Evolutionary conservation across 306 rosid genomes (phyloP), one percentile per base, ranked within the genome.

Genomic region (Delonix regia): DNA sequence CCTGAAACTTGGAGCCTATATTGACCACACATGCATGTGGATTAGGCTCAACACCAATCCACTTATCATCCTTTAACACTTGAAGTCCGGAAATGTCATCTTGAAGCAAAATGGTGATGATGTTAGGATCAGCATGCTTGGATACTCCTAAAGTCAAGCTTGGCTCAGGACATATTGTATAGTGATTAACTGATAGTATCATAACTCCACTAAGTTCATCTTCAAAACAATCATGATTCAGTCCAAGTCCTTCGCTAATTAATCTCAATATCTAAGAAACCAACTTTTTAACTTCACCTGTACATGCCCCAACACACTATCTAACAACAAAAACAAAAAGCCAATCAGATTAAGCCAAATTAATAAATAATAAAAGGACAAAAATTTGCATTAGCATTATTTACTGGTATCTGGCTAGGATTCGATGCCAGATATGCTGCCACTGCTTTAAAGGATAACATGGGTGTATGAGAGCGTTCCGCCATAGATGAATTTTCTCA

Each of bases 141-240:
- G 7, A 14, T 9, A 73, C 13, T 47, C 87, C 87, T 1, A 80
- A 24, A 18, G 82, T 39, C 24, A 84, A 65, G 71, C 77, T 84
- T 76, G 84, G 87, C 10, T 84, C 76, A 2, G 87, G 87, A 15
- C 84, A 80, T 7, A 53, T 14, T 10, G 84, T 84, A 65, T 84
- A 76, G 18, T 64, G 73, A 75, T 64, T 39, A 8, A 66, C 30
- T 15, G 16, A 0, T 3, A 75, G 2, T 4, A 3, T 0, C 73
- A 75, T 33, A 24, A 75, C 28, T 7, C 66, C 80, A 11, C 73
- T 57, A 16, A 84, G 76, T 49, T 76, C 80, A 0, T 71, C 33
- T 1, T 80, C 85, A 57, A 80, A 79, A 71, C 64, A 84, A 13
- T 52, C 80, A 72, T 12, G 0, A 22, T 28, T 13, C 38, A 48